Base-by-base conservation (phyloP, 306 rosid species). In the Fragaria nilgerrensis region DNA sequence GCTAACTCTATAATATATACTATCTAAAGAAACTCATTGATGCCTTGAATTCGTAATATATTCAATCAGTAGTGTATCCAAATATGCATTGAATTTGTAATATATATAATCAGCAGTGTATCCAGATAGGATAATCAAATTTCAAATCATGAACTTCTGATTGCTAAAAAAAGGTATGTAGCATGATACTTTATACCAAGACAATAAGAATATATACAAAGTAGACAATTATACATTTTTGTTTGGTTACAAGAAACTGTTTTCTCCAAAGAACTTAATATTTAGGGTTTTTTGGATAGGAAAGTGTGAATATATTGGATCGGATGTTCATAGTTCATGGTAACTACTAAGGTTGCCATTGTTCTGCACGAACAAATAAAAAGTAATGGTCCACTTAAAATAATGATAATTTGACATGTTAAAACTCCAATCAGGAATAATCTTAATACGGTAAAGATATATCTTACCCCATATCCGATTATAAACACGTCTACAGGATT, bases 401-500 rank as follows among this genome's bases (percentile, higher is more conserved):
- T 29, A 0, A 23, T 8, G 10, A 62, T 23, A 74, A 20, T 15
- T 72, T 34, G 64, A 72, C 63, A 72, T 72, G 52, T 5, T 55
- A 27, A 68, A 39, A 67, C 27, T 36, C 74, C 27, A n/a, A 80
- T 12, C 49, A 64, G 6, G 9, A 49, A 48, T 15, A 53, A 66
- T 23, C 29, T 72, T 64, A 16, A 50, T n/a, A 55, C 39, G 55
- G 55, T 39, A 70, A 82, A 17, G 52, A 39, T 76, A 45, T 74
- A 52, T 78, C 97, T 95, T 89, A 92, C 96, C 87, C 98, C 98
- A 86, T 92, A 95, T 86, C 97, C 97, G 37, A 92, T 88, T 41
- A 95, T 86, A 85, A 95, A 95, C 78, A 90, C 86, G 25, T 92
- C 97, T 87, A 87, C 5, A 58, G 97, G 92, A 86, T 94, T 81